A percentile compares a stretch with the other conserved stretches of the same genome.
Conservation (phyloP, 2,329 filamentous ascomycete genomes). For the Ilyonectria mors-panacis region DNA sequence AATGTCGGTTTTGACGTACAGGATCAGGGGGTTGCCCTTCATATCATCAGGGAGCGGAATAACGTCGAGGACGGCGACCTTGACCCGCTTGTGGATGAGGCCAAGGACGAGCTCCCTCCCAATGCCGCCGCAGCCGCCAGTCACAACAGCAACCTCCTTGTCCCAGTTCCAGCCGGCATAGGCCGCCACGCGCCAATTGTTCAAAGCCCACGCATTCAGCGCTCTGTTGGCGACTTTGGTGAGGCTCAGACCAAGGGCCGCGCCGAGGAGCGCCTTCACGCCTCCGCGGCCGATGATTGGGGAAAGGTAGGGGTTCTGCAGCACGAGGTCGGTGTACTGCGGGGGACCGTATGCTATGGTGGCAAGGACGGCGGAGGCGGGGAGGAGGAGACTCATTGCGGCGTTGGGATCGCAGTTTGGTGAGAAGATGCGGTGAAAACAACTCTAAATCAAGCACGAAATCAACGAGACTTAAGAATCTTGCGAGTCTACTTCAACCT, state of each 20-base stretch:
- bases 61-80: constrained; percentile 79
- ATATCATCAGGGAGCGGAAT: constrained; percentile 26
- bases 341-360: too few species aligned
- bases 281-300: too few species aligned
- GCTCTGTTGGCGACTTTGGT: not conserved
- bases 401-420: too few species aligned
- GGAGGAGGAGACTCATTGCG: too few species aligned
- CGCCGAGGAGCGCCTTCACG: too few species aligned
- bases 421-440: too few species aligned
- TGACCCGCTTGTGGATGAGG: constrained; percentile 71
- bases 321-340: too few species aligned
- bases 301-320: too few species aligned
- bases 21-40: constrained; percentile 60
- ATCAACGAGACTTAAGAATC: too few species aligned
- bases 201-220: constrained; percentile 1
- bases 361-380: too few species aligned
- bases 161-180: constrained; percentile 7
- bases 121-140: constrained; percentile 80
- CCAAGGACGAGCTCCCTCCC: constrained; percentile 73
- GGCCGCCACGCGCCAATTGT: constrained; percentile 3
- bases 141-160: constrained; percentile 72
- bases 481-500: too few species aligned
- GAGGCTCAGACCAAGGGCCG: not conserved
- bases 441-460: too few species aligned
- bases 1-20: constrained; percentile 78